These are phyloP conservation scores for Aspergillus haitiensis DNA, from an alignment of 495 filamentous ascomycete genomes.

Conservation along the genomic window DNA sequence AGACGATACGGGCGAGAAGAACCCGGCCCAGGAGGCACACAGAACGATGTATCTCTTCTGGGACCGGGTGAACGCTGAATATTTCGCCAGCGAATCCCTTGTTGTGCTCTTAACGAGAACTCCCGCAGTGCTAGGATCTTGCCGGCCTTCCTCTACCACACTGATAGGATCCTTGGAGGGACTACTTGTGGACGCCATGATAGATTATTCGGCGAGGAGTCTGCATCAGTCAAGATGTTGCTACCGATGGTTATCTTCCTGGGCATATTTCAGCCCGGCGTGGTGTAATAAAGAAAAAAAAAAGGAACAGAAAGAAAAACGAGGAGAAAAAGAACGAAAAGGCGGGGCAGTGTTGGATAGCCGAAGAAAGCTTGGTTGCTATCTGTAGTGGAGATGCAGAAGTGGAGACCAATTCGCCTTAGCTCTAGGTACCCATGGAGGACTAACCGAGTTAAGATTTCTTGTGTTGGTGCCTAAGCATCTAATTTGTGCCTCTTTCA, in stretches of 20 bases:
- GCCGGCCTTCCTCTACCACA: background rate
- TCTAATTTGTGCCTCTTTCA: too few relatives aligned
- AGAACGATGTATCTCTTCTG: conserved; percentile 24
- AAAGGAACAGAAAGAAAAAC: background rate
- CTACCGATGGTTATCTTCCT: background rate
- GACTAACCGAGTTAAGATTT: too few relatives aligned
- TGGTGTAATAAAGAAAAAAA: background rate
- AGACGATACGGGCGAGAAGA: conserved; percentile 44
- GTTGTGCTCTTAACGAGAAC: background rate
- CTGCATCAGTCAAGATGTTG: background rate
- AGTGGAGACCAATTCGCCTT: background rate
- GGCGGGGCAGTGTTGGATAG: background rate
- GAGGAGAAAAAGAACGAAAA: background rate
- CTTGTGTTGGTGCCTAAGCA: too few relatives aligned
- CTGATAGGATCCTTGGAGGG: too few relatives aligned
- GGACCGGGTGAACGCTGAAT: conserved; percentile 12
- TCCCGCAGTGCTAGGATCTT: background rate
- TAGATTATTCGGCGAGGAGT: background rate
- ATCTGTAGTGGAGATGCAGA: background rate
- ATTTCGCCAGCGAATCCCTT: background rate
- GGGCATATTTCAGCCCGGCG: too few relatives aligned
- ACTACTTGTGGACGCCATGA: background rate
- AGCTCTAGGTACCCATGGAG: too few relatives aligned
- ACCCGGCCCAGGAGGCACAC: conserved; percentile 33
- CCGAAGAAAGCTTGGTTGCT: background rate